A percentile compares a stretch with the other conserved stretches of the same genome.
These are phyloP conservation scores for Colletotrichum theobromicola DNA, from an alignment of 2,329 filamentous ascomycete genomes.

Conservation along the genomic window DNA sequence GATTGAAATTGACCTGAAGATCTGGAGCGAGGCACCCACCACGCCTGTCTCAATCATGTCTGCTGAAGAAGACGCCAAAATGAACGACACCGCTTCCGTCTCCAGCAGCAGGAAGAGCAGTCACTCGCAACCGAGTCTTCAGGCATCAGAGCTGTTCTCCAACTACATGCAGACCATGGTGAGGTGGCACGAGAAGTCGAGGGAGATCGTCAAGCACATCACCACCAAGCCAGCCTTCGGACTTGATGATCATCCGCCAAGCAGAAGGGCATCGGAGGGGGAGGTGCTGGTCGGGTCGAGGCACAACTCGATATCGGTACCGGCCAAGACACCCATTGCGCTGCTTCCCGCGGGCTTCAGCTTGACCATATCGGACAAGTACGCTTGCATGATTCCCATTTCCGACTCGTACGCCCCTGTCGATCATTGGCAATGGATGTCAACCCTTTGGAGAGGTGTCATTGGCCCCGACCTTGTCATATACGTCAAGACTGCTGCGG, in stretches of 20 bases:
- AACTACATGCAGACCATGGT: constrained; percentile 72
- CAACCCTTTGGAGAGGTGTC: constrained; percentile 88
- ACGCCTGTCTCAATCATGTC: constrained; percentile 12
- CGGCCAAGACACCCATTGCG: constrained; percentile 67
- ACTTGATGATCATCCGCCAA: background rate
- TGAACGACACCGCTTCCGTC: constrained; percentile 1
- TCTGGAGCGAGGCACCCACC: constrained; percentile 45
- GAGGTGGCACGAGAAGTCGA: constrained; percentile 77
- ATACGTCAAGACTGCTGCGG: constrained; percentile 57
- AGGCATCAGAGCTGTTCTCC: constrained; percentile 46
- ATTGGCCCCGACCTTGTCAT: constrained; percentile 82
- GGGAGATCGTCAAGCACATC: constrained; percentile 67
- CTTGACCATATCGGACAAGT: constrained; percentile 77
- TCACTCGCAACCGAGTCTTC: constrained; percentile 23
- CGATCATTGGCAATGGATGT: constrained; percentile 99
- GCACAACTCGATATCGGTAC: background rate
- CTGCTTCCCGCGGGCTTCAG: constrained; percentile 81
- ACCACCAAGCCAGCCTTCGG: constrained; percentile 31
- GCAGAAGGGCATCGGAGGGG: constrained; percentile 15
- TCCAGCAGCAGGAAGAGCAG: constrained; percentile 20
- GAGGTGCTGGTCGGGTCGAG: background rate
- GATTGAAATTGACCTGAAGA: constrained; percentile 45
- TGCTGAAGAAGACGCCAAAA: constrained; percentile 17
- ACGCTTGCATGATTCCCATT: constrained; percentile 76
- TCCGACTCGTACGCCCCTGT: constrained; percentile 77